Base-by-base conservation (phyloP, 257 asterid species). In the Paulownia fortunei region DNA sequence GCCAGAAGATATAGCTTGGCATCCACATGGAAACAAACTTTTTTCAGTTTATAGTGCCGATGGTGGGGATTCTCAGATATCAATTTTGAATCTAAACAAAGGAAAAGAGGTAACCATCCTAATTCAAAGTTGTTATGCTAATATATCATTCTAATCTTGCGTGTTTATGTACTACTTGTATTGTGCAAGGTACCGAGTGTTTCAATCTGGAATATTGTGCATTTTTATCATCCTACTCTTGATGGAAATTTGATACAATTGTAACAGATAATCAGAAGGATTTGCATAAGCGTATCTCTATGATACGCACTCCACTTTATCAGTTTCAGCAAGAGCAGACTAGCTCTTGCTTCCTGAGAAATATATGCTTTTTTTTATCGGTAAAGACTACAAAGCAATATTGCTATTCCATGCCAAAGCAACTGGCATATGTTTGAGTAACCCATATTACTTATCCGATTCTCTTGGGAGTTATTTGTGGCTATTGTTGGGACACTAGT, bases 1-100 rank as follows among this genome's bases (percentile, higher is more conserved):
- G 99, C 95, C 99, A 26, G 98, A 96, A 88, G 99, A 93, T 75
- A 80, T 96, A 51, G 97, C 96, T 78, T 96, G 99, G 99, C 97
- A 96, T 89, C 98, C 99, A 9, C 81, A 81, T 64, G 99, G 98
- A 51, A 80, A 86, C 70, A 84, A 86, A 75, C 78, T 96, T 16
- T 86, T 93, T 81, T 87, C 94, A 15, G 99, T 89, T 80, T 96
- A 93, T 81, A 84, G 80, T 67, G 97, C 97, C 24, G 98, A 93
- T 86, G 84, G 77, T 77, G 96, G 89, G 56, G 96, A 92, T 80
- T 89, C 97, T 74, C 99, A 93, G 86, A 81, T 96, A 75, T 92
- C 98, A 59, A 69, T 92, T 61, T 37, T 87, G 92, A 83, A 89
- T 83, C 80, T 93, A 30, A 90, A 89, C 83, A 87, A 87, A 75